Evolutionary conservation across 192 early-diverging fungal genomes (phyloP), one percentile per base, ranked within the genome.

Genomic region (Coemansia guatemalensis): DNA sequence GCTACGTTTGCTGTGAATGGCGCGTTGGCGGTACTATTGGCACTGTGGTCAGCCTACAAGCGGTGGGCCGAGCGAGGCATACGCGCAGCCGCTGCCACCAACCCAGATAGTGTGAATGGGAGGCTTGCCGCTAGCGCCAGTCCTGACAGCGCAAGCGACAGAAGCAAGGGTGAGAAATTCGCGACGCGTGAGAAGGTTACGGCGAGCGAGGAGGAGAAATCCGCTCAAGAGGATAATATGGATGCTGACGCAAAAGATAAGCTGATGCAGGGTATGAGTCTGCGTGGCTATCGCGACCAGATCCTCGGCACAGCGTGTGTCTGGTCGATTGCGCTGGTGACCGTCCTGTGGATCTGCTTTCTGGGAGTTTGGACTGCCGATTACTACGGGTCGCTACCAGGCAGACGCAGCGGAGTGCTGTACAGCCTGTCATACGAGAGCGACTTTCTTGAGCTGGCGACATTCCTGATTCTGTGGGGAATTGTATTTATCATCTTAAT

Each of bases 351-450:
- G 74, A 73, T 81, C 32, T 70, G 76, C 23, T 81, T 69, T 41
- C 52, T 84, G 35, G 72, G 79, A 53, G 70, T 86, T 2, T 64
- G 82, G 56, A 73, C 75, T 32, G 62, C 81, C 52, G 85, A 86
- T 64, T 86, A 86, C 70, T 86, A 86, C 52, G 85, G 83, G 23
- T 60, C 69, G 18, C 67, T 84, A 12, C 59, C 68, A 17, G 78
- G 74, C 8, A 58, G 54, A 50, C 67, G 63, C 33, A 68, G 73
- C 30, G 75, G 75, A n/a, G 72, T 88, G 2, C 81, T 84, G 44
- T 82, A 82, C 61, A 81, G 85, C 64, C 76, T 86, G 44, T 74
- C 86, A 17, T 66, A 82, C 14, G 75, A 84, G 17, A 84, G 84
- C 20, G 65, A 78, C 47, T 83, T 82, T 60, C 62, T 76, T n/a